Evolutionary conservation across 2,329 filamentous ascomycete genomes (phyloP).

Genomic region (Metarhizium guizhouense): DNA sequence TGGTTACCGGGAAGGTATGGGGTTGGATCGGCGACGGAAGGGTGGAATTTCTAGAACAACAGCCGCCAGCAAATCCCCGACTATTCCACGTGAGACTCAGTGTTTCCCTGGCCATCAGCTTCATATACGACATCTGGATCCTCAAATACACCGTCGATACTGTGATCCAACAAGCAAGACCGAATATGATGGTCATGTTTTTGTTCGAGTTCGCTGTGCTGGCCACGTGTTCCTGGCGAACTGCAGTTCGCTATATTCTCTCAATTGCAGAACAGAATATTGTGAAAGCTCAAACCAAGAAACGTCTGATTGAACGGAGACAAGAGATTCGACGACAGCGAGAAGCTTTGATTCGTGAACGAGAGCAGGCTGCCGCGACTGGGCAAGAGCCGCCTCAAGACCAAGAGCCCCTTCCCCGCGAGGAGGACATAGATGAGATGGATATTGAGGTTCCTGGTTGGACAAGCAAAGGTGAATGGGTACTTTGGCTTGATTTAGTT

Average conservation of each 20-base stretch:
- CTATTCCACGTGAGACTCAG: constrained; percentile 81
- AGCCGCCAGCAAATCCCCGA: constrained; percentile 79
- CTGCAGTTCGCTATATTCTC: constrained; percentile 67
- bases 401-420: constrained; percentile 46
- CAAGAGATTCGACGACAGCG: constrained; percentile 55
- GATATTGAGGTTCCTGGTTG: constrained; percentile 93
- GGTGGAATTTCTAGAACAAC: constrained; percentile 90
- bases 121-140: constrained; percentile 71
- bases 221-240: constrained; percentile 70
- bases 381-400: constrained; percentile 47
- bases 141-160: constrained; percentile 73
- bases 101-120: constrained; percentile 67
- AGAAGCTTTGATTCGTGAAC: constrained; percentile 40
- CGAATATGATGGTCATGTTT: constrained; percentile 99
- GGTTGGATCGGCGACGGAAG: constrained; percentile 95
- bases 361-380: constrained; percentile 38
- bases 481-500: constrained; percentile 78
- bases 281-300: constrained; percentile 62
- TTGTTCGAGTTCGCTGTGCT: constrained; percentile 94
- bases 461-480: constrained; percentile 91
- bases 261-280: constrained; percentile 71
- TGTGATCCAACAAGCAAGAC: constrained; percentile 78
- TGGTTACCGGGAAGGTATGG: constrained; percentile 95
- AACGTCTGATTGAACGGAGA: constrained; percentile 59
- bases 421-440: constrained; percentile 80